Percentiles rank a stretch among this genome's conserved stretches.
phyloP scores from a whole-genome alignment of 169 alveolate species.

The Eimeria necatrix region DNA sequence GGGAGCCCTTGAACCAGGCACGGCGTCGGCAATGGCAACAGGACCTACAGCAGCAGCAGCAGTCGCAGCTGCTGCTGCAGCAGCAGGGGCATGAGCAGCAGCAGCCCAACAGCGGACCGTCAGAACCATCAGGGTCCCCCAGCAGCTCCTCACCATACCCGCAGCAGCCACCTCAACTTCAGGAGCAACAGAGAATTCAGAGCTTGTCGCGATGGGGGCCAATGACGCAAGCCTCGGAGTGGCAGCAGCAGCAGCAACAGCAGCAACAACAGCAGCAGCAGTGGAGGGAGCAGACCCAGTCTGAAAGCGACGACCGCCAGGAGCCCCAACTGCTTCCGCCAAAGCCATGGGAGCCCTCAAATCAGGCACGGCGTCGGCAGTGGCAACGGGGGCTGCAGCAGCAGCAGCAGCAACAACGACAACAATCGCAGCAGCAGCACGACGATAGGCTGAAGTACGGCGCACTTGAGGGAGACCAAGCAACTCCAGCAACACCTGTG shows the following conservation, averaged over 20 bases:
- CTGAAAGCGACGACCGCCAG: not conserved
- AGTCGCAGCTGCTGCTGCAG: constrained; percentile 14
- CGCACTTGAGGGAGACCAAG: not conserved
- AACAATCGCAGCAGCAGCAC: constrained; percentile 19
- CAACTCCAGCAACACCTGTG: not conserved
- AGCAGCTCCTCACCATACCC: not conserved
- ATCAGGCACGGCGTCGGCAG: not conserved
- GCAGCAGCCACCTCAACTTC: not conserved
- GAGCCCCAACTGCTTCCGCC: not conserved
- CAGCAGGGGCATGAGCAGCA: constrained; percentile 34
- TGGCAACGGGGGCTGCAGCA: not conserved
- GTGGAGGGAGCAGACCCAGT: no score
- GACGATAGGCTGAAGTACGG: not conserved
- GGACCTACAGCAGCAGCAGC: not conserved
- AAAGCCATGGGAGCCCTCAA: not conserved
- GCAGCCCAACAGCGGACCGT: not conserved
- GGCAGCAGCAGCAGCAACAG: constrained; percentile 12
- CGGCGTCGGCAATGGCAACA: not conserved
- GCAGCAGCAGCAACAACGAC: constrained; percentile 51
- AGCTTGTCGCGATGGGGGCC: not conserved
- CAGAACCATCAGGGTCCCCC: not conserved
- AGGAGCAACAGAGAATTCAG: not conserved
- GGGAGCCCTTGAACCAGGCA: not conserved
- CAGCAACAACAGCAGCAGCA: not conserved
- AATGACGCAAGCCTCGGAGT: not conserved